Percentiles rank a stretch among this genome's conserved stretches.
These are phyloP conservation scores for Oenanthe javanica DNA, from an alignment of 140 eudicot species.

Conservation along the genomic window DNA sequence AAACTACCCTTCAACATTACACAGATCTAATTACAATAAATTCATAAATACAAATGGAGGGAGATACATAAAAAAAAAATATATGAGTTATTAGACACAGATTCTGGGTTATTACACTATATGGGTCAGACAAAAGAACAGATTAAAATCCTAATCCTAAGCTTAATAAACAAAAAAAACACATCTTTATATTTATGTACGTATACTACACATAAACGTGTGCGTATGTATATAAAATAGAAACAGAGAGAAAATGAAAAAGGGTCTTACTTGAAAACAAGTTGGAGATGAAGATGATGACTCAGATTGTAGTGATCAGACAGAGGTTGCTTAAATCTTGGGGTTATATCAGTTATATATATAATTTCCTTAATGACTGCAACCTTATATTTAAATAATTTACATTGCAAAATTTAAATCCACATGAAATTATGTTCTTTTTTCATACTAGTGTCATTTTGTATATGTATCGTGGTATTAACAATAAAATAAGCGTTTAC, in stretches of 20 bases:
- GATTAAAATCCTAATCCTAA: neutral
- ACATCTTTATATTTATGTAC: neutral
- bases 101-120: neutral
- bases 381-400: neutral
- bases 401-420: too few species aligned
- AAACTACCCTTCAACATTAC: neutral
- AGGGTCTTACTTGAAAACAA: neutral
- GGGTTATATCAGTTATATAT: neutral
- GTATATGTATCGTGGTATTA: too few species aligned
- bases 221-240: neutral
- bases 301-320: conserved; percentile 5
- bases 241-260: neutral
- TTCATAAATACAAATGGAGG: neutral
- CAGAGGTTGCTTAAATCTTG: neutral
- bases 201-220: too few species aligned
- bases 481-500: too few species aligned
- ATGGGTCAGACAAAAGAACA: neutral
- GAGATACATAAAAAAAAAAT: neutral
- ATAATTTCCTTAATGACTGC: neutral
- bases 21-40: conserved; percentile 2
- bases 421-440: too few species aligned
- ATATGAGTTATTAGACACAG: neutral
- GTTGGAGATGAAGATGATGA: neutral
- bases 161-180: neutral
- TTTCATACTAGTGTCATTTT: too few species aligned